Evolutionary conservation across 495 filamentous ascomycete genomes (phyloP).

Genomic region (Penicillium cosmopolitanum): DNA sequence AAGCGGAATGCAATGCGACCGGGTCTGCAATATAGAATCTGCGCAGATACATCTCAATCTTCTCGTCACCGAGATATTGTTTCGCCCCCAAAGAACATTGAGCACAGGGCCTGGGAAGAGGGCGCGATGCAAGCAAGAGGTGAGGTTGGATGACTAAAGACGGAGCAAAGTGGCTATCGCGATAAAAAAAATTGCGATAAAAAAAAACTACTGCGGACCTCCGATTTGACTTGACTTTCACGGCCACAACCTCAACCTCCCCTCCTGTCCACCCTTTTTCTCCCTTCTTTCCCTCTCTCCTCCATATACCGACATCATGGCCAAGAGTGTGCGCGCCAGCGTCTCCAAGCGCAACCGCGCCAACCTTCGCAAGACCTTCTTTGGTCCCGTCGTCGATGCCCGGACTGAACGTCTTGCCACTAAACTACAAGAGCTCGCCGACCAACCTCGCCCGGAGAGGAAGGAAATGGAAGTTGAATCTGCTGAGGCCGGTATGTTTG

Average conservation of each 20-base stretch:
- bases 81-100: background rate
- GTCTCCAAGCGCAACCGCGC: slow-evolving; percentile 76
- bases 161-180: slow-evolving; percentile 22
- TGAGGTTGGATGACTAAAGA: slow-evolving; percentile 48
- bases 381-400: slow-evolving; percentile 75
- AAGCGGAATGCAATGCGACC: slow-evolving; percentile 25
- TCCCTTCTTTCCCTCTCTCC: slow-evolving; percentile 4
- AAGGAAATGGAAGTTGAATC: slow-evolving; percentile 22
- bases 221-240: background rate
- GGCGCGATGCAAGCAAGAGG: slow-evolving; percentile 29
- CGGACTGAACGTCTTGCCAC: slow-evolving; percentile 77
- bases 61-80: slow-evolving; percentile 5
- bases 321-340: slow-evolving; percentile 77
- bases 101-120: background rate
- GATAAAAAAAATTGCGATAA: slow-evolving; percentile 22
- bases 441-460: slow-evolving; percentile 58
- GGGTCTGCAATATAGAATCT: slow-evolving; percentile 17
- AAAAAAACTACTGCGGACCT: slow-evolving; percentile 14
- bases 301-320: slow-evolving; percentile 59
- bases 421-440: slow-evolving; percentile 74
- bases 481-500: slow-evolving; percentile 35
- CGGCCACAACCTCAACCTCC: background rate
- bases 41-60: slow-evolving; percentile 28
- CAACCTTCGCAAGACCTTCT: slow-evolving; percentile 74
- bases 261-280: background rate